These are phyloP conservation scores for Iberis amara DNA, from an alignment of 441 rosid genomes.

Conservation along the genomic window DNA sequence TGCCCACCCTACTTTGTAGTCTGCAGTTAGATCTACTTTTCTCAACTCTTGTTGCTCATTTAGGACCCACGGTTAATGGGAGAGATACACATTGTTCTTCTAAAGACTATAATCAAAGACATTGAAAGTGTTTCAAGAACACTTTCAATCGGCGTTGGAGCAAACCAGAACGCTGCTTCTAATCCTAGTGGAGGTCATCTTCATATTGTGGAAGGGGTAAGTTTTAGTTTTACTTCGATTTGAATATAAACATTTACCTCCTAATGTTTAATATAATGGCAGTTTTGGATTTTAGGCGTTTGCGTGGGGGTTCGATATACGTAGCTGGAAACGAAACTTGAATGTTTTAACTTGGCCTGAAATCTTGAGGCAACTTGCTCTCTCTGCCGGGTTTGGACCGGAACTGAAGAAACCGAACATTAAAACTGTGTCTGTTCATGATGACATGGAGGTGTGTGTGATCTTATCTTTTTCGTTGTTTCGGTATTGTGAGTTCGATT, in stretches of 20 bases:
- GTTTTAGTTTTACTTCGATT: slow-evolving; percentile 23
- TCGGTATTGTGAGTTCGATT: not conserved
- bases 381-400: slow-evolving; percentile 85
- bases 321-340: slow-evolving; percentile 67
- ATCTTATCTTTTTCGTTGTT: not conserved
- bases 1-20: not conserved
- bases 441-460: slow-evolving; percentile 55
- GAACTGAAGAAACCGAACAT: slow-evolving; percentile 47
- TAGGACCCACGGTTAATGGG: slow-evolving; percentile 76
- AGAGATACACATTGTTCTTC: slow-evolving; percentile 70
- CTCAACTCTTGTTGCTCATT: slow-evolving; percentile 24
- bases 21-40: slow-evolving; percentile 3
- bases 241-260: not conserved
- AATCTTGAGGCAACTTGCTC: slow-evolving; percentile 73
- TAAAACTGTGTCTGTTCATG: slow-evolving; percentile 41
- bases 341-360: slow-evolving; percentile 84
- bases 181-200: slow-evolving; percentile 86
- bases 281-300: slow-evolving; percentile 47
- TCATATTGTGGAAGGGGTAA: slow-evolving; percentile 80
- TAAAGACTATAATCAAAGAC: slow-evolving; percentile 68
- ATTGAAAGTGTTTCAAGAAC: slow-evolving; percentile 73
- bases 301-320: slow-evolving; percentile 82
- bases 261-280: slow-evolving; percentile 15
- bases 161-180: slow-evolving; percentile 53
- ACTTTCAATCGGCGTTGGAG: slow-evolving; percentile 49